A percentile compares a stretch with the other conserved stretches of the same genome.
Conservation (phyloP, 2,329 filamentous ascomycete species). For the Fusarium chuoi region DNA sequence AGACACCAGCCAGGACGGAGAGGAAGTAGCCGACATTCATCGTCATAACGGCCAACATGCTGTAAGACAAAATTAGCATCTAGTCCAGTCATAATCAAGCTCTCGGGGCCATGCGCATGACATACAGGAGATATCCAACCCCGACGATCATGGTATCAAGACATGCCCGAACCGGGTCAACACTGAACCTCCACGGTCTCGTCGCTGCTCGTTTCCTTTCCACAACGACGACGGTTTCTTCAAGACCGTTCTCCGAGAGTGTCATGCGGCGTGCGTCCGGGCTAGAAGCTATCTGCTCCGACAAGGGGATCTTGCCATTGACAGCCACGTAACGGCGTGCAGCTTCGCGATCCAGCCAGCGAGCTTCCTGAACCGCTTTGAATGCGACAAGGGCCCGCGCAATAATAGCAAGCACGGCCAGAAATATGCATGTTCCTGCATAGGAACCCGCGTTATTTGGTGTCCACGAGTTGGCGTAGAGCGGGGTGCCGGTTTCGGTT, state of each 20-base stretch:
- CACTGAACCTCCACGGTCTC: conserved; percentile 82
- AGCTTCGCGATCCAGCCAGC: conserved; percentile 77
- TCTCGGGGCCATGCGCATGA: conserved; percentile 36
- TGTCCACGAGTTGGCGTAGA: conserved; percentile 76
- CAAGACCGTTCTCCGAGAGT: conserved; percentile 77
- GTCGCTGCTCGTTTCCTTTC: conserved; percentile 62
- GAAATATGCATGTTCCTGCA: conserved; percentile 91
- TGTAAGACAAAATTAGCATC: conserved; percentile 50
- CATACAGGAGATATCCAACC: conserved; percentile 87
- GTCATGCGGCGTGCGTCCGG: conserved; percentile 72
- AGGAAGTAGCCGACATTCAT: conserved; percentile 88
- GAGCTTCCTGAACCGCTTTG: conserved; percentile 70
- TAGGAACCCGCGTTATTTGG: conserved; percentile 77
- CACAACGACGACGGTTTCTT: conserved; percentile 83
- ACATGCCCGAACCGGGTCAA: conserved; percentile 78
- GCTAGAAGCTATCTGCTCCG: conserved; percentile 68
- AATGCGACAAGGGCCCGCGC: conserved; percentile 78
- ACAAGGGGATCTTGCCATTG: conserved; percentile 68
- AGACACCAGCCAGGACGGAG: conserved; percentile 81
- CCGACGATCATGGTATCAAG: conserved; percentile 79
- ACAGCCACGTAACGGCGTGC: conserved; percentile 82
- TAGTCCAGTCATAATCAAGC: not conserved
- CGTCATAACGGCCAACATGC: conserved; percentile 93
- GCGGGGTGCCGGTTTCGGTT: conserved; percentile 58
- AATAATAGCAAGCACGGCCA: conserved; percentile 78